Conservation (phyloP, 768 basidiomycete species). For the Hydnum rufescens region DNA sequence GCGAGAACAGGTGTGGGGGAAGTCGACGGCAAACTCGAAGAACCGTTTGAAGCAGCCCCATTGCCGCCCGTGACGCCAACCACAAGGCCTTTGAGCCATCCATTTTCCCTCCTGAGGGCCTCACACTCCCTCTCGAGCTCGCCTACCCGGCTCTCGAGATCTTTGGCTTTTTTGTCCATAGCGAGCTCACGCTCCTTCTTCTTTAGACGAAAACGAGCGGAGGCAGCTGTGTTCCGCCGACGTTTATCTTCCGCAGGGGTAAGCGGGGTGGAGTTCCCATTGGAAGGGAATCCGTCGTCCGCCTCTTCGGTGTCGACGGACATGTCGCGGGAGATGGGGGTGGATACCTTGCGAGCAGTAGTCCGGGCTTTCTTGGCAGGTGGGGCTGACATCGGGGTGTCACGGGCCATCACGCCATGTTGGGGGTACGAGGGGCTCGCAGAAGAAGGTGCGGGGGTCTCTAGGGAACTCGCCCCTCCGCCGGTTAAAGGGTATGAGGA, state of each 20-base stretch:
- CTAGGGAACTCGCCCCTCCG: constrained; percentile 17
- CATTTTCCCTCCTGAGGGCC: constrained; percentile 69
- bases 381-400: constrained; percentile 11
- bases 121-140: constrained; percentile 88
- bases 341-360: constrained; percentile 19
- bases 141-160: constrained; percentile 55
- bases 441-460: constrained; percentile 42
- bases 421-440: constrained; percentile 13
- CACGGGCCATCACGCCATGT: constrained; percentile 34
- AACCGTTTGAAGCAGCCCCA: too few species aligned
- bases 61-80: constrained; percentile 45
- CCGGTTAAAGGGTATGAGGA: constrained; percentile 13
- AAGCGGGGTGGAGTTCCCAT: constrained; percentile 15
- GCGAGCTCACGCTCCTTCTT: constrained; percentile 92
- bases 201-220: constrained; percentile 83
- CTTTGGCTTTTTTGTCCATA: constrained; percentile 66
- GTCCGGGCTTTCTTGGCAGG: constrained; percentile 26
- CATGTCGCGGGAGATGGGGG: constrained; percentile 17
- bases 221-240: constrained; percentile 82
- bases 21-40: too few species aligned
- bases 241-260: constrained; percentile 72
- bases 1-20: too few species aligned
- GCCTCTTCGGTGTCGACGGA: constrained; percentile 11
- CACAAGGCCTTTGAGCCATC: constrained; percentile 79
- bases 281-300: constrained; percentile 9